Evolutionary conservation across 768 basidiomycete species (phyloP).

Genomic region (Serendipita sp.): DNA sequence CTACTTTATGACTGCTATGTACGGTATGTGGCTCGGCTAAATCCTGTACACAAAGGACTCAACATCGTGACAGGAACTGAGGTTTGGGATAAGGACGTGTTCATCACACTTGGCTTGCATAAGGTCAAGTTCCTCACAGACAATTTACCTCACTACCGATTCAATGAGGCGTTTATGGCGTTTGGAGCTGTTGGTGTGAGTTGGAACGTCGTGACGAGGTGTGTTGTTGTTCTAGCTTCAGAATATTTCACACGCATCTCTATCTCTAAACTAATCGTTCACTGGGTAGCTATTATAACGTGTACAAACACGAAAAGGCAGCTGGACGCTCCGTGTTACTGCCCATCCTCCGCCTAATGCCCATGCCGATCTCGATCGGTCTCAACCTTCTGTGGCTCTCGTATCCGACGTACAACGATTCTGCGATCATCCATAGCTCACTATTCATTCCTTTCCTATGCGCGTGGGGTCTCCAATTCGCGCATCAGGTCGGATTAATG

Average conservation of each 20-base stretch:
- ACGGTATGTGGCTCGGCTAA: conserved; percentile 28
- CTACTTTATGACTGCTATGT: conserved; percentile 62
- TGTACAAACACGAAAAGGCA: conserved; percentile 29
- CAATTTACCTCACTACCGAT: conserved; percentile 44
- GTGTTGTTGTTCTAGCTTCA: not conserved
- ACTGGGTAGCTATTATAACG: conserved; percentile 43
- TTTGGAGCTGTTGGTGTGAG: conserved; percentile 53
- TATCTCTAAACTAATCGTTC: too few species aligned
- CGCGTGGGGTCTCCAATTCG: conserved; percentile 86
- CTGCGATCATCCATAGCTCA: conserved; percentile 56
- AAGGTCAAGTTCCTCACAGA: conserved; percentile 30
- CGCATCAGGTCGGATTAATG: conserved; percentile 80
- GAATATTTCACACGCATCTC: conserved; percentile 5
- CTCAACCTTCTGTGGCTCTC: conserved; percentile 73
- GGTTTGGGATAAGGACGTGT: conserved; percentile 60
- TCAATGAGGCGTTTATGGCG: conserved; percentile 82
- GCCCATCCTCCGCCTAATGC: conserved; percentile 62
- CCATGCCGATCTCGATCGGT: conserved; percentile 54
- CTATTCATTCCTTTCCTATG: conserved; percentile 77
- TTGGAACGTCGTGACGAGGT: conserved; percentile 70
- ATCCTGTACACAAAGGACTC: not conserved
- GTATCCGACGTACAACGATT: conserved; percentile 41
- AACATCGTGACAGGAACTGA: conserved; percentile 39
- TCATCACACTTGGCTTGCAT: conserved; percentile 29
- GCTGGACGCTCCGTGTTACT: conserved; percentile 17